phyloP scores from a whole-genome alignment of 1,284 basidiomycete genomes.

The Somion occarium region DNA sequence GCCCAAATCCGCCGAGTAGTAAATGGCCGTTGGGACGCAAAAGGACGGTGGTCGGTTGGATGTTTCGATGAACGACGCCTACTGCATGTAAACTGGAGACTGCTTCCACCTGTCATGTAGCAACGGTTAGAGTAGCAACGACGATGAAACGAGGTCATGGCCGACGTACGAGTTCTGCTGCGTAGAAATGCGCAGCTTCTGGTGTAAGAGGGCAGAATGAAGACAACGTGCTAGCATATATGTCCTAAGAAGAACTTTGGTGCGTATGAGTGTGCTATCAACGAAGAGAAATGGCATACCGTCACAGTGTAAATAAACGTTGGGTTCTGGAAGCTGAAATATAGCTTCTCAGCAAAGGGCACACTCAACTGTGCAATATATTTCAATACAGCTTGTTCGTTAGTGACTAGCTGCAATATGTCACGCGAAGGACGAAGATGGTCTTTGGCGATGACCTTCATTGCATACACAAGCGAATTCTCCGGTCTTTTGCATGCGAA shows the following conservation, averaged over 20 bases:
- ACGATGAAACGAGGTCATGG: not conserved
- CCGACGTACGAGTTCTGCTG: slow-evolving; percentile 1
- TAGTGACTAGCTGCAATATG: not conserved
- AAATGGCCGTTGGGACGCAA: slow-evolving; percentile 3
- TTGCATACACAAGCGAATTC: not conserved
- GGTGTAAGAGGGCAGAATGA: not conserved
- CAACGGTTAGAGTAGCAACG: not conserved
- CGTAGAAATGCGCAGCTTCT: not conserved
- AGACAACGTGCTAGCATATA: not conserved
- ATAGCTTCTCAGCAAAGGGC: not conserved
- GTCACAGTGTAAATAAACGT: not conserved
- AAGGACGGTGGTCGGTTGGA: not conserved
- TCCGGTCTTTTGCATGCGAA: not conserved
- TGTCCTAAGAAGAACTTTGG: too few relatives aligned
- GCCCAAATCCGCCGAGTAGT: not conserved
- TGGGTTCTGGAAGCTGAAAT: slow-evolving; percentile 5
- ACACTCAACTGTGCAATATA: not conserved
- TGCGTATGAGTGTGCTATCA: too few relatives aligned
- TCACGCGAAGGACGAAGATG: not conserved
- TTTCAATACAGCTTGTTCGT: slow-evolving; percentile 2
- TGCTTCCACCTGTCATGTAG: slow-evolving; percentile 5
- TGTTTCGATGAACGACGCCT: slow-evolving; percentile 2
- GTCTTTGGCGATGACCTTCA: slow-evolving; percentile 3
- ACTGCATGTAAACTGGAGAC: not conserved
- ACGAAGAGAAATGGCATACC: too few relatives aligned